Evolutionary conservation across 2,329 filamentous ascomycete species (phyloP).

Genomic region (Cordyceps pruinosa): DNA sequence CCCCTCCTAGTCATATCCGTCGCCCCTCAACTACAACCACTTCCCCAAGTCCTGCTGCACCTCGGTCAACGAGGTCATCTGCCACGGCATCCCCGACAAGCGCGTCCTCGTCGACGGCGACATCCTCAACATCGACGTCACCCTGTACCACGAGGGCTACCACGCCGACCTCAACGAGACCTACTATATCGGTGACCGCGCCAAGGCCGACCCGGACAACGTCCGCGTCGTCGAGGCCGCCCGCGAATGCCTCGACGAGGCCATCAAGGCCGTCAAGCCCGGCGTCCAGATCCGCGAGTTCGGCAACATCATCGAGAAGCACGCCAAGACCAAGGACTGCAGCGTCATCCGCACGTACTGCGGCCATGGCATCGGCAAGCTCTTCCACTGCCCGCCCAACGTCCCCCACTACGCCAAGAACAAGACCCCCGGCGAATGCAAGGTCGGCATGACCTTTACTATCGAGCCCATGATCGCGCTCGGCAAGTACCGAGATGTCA

Average conservation of each 20-base stretch:
- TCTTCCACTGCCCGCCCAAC: conserved; percentile 91
- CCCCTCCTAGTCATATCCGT: conserved; percentile 76
- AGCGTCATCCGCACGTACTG: conserved; percentile 94
- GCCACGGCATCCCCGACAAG: conserved; percentile 95
- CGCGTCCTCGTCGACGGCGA: conserved; percentile 83
- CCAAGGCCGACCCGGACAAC: conserved; percentile 73
- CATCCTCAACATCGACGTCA: conserved; percentile 95
- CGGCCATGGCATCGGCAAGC: conserved; percentile 86
- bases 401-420: conserved; percentile 98
- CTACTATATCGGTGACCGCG: conserved; percentile 91
- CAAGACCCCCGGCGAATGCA: conserved; percentile 89
- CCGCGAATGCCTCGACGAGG: conserved; percentile 80
- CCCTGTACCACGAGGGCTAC: conserved; percentile 88
- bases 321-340: conserved; percentile 78
- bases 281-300: conserved; percentile 89
- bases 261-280: conserved; percentile 88
- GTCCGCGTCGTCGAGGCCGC: conserved; percentile 88
- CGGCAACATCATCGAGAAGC: conserved; percentile 91
- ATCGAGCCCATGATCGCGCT: conserved; percentile 98
- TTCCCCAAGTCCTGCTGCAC: conserved; percentile 99
- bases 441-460: conserved; percentile 96
- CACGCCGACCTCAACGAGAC: conserved; percentile 98
- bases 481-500: conserved; percentile 85
- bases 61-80: conserved; percentile 94
- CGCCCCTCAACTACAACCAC: conserved; percentile 87